Evolutionary conservation across 2,329 filamentous ascomycete species (phyloP).

Genomic region (Phyllosticta citribraziliensis): DNA sequence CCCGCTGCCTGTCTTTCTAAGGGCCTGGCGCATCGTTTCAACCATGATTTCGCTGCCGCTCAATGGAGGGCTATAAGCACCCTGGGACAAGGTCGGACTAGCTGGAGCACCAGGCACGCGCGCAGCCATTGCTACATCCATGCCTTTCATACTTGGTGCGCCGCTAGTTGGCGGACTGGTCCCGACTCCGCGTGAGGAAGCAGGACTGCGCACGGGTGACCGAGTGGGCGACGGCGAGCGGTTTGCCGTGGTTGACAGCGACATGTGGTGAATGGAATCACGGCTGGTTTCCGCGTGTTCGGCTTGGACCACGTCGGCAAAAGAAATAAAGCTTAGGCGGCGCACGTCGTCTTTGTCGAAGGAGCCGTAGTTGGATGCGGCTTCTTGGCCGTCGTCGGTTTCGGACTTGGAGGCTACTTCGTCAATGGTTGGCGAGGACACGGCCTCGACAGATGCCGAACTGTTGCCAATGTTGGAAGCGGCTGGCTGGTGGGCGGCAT

Average conservation of each 20-base stretch:
- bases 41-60: slow-evolving; percentile 66
- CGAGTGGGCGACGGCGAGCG: slow-evolving; percentile 55
- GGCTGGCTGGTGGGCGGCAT: slow-evolving; percentile 72
- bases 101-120: slow-evolving; percentile 32
- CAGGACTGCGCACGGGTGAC: slow-evolving; percentile 62
- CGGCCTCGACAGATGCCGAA: slow-evolving; percentile 17
- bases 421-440: slow-evolving; percentile 24
- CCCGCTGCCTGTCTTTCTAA: slow-evolving; percentile 74
- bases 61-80: slow-evolving; percentile 44
- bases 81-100: slow-evolving; percentile 46
- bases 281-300: slow-evolving; percentile 62
- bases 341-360: slow-evolving; percentile 70
- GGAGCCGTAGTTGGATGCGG: slow-evolving; percentile 64
- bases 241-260: slow-evolving; percentile 51
- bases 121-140: slow-evolving; percentile 52
- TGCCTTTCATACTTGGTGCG: slow-evolving; percentile 60
- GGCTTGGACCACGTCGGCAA: slow-evolving; percentile 86
- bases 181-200: slow-evolving; percentile 59
- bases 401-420: slow-evolving; percentile 19
- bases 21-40: slow-evolving; percentile 86
- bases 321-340: slow-evolving; percentile 88
- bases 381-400: slow-evolving; percentile 43
- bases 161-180: slow-evolving; percentile 70
- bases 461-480: slow-evolving; percentile 34
- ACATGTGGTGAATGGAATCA: slow-evolving; percentile 61